phyloP scores from a whole-genome alignment of 139 green algal genomes.

The Closterium sp. region DNA sequence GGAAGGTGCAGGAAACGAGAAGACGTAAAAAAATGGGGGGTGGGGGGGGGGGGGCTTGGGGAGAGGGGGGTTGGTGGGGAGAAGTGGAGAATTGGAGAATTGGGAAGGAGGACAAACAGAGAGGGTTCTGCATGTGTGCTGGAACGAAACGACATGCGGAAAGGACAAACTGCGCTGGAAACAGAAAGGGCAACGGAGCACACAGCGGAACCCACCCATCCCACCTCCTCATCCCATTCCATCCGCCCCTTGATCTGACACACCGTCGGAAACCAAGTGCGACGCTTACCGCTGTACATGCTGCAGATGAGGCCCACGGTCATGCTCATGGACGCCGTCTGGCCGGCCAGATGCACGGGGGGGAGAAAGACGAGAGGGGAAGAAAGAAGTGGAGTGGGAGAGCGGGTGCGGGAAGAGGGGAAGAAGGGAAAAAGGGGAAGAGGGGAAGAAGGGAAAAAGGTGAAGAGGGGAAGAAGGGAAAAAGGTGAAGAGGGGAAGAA shows the following conservation, averaged over 20 bases:
- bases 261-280: background rate
- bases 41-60: too few relatives aligned
- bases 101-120: too few relatives aligned
- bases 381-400: background rate
- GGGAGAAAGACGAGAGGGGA: too few relatives aligned
- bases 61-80: too few relatives aligned
- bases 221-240: background rate
- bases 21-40: too few relatives aligned
- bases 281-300: background rate
- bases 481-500: background rate
- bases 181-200: too few relatives aligned
- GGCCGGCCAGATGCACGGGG: background rate
- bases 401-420: background rate
- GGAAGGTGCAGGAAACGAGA: too few relatives aligned
- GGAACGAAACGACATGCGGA: too few relatives aligned
- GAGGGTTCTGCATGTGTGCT: too few relatives aligned
- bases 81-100: too few relatives aligned
- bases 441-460: background rate
- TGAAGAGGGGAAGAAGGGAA: background rate
- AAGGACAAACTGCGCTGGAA: too few relatives aligned
- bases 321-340: slow-evolving; percentile 3
- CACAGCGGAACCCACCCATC: too few relatives aligned
- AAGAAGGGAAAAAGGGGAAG: background rate
- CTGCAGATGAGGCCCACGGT: background rate
- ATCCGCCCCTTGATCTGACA: background rate